Evolutionary conservation across 305 asterid species (phyloP).

Genomic region (Fraxinus paxiana): DNA sequence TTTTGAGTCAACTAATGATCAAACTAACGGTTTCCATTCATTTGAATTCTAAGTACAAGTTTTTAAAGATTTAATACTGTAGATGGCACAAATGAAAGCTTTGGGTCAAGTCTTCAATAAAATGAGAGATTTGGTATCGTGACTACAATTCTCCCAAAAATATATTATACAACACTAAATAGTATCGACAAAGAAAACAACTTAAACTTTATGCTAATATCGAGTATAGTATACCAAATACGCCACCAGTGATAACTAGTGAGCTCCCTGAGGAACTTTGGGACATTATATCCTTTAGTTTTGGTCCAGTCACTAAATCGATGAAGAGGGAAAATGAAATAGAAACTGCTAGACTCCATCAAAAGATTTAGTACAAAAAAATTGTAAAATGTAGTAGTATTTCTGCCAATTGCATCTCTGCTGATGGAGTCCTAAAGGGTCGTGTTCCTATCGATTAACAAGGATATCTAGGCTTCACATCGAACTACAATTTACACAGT

Average conservation of each 20-base stretch:
- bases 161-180: neutral
- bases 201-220: neutral
- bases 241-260: neutral
- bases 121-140: no score
- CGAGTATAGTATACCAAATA: neutral
- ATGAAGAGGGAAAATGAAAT: neutral
- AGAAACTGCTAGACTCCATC: neutral
- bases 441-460: conserved; percentile 23
- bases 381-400: neutral
- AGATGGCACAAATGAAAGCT: no score
- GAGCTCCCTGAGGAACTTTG: neutral
- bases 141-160: no score
- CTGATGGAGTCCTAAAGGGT: conserved; percentile 17
- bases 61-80: no score
- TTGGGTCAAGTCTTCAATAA: no score
- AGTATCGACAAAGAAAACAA: neutral
- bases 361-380: neutral
- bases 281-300: neutral
- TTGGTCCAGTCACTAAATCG: neutral
- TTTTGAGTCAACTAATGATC: no score
- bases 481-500: conserved; percentile 23
- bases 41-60: no score
- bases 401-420: conserved; percentile 18
- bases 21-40: no score
- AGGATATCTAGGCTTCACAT: conserved; percentile 26